These are phyloP conservation scores for Fusarium bactridioides DNA, from an alignment of 2,329 filamentous ascomycete species.

Conservation along the genomic window DNA sequence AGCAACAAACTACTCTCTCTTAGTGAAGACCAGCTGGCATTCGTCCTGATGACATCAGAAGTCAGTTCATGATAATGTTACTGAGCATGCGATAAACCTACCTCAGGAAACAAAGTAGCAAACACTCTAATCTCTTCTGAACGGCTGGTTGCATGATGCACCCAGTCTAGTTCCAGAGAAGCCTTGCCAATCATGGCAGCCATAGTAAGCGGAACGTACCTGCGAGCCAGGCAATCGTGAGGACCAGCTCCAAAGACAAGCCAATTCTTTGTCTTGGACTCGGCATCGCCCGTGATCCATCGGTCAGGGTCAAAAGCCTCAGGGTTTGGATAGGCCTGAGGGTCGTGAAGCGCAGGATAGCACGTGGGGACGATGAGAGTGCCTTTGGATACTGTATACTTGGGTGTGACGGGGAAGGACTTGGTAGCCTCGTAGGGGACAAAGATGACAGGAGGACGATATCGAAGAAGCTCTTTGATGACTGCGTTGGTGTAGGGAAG, in stretches of 20 bases:
- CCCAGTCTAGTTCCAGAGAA: slow-evolving; percentile 58
- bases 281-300: slow-evolving; percentile 61
- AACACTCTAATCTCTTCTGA: slow-evolving; percentile 62
- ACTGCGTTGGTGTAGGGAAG: slow-evolving; percentile 61
- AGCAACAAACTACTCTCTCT: not conserved
- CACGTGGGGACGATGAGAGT: slow-evolving; percentile 60
- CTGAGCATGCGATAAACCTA: slow-evolving; percentile 39
- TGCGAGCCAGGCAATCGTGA: slow-evolving; percentile 59
- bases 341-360: slow-evolving; percentile 60
- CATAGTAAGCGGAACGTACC: slow-evolving; percentile 60
- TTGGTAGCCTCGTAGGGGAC: slow-evolving; percentile 60
- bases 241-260: slow-evolving; percentile 61
- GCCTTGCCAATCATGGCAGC: slow-evolving; percentile 63
- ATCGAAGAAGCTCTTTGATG: slow-evolving; percentile 61
- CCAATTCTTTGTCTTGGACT: slow-evolving; percentile 61
- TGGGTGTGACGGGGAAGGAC: slow-evolving; percentile 55
- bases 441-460: slow-evolving; percentile 62
- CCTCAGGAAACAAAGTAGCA: slow-evolving; percentile 58
- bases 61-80: not conserved
- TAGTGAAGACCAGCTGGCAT: slow-evolving; percentile 16
- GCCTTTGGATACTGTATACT: slow-evolving; percentile 59
- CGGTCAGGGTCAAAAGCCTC: slow-evolving; percentile 59
- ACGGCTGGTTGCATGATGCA: slow-evolving; percentile 55
- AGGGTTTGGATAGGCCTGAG: slow-evolving; percentile 55
- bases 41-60: not conserved